Evolutionary conservation across 805 yeast genomes (phyloP), one percentile per base, ranked within the genome.

Genomic region (Kodamaea neixiangensis): DNA sequence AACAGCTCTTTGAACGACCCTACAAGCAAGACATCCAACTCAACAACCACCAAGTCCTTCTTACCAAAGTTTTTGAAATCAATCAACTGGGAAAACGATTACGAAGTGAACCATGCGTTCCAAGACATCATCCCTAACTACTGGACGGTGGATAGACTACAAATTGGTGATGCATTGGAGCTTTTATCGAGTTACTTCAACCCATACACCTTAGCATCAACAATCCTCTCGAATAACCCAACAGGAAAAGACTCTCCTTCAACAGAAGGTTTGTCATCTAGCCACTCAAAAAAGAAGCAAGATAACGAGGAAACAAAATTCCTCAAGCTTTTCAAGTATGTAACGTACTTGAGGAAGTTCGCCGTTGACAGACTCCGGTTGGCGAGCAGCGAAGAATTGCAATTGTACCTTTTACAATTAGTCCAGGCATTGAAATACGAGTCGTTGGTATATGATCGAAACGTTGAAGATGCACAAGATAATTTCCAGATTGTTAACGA

Each of bases 391-490:
- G 85, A 80, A 9, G 97, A 93, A 55, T 66, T 94, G 13, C 86
- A 88, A 50, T 74, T 92, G 53, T 94, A 89, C 61, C 71, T 94
- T 55, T 77, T 93, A 49, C 99, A 94, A 67, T 73, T 93, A 14
- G 98, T 93, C 0, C 97, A 92, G 62, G 96, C 97, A 0, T 79
- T 93, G 34, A 86, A 89, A 59, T 89, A 89, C 64, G 99, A 94
- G 61, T 58, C 72, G 9, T 50, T 67, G 38, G 64, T 46, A 18
- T 55, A 57, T 56, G 64, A 61, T 34, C 50, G 51, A n/a, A 52
- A 50, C 19, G 38, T 48, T 9, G 41, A 35, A 11, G 35, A 49
- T 18, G 25, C 49, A 5, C 29, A 55, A 3, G 58, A 59, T 7
- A 58, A 50, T 13, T 60, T 59, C 37, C 56, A 55, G 46, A 57